Evolutionary conservation across 1,139 yeast species (phyloP), one percentile per base, ranked within the genome.

Genomic region (Candida smagusa): DNA sequence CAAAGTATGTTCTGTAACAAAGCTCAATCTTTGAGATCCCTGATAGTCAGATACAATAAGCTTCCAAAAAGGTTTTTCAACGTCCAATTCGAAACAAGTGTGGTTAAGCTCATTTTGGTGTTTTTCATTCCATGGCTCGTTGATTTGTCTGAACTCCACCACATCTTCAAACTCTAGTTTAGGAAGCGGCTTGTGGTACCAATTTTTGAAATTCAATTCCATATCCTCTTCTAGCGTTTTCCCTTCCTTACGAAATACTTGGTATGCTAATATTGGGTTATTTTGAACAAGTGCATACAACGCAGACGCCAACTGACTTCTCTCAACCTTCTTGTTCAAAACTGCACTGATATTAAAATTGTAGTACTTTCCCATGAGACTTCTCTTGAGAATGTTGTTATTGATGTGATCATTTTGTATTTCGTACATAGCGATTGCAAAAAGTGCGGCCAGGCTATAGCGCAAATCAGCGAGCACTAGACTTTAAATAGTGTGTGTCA

Each of bases 1-100:
- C 9, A 61, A 44, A 1, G 59, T 30, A 45, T 70, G 76, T 44
- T 67, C 67, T 38, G 59, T 58, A n/a, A 49, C 49, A 24, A 61
- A 57, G 1, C 63, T 41, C 4, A 65, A 28, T 28, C 58, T 49
- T 29, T 50, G 56, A 5, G 19, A 4, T 4, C 28, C 42, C n/a
- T 44, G 40, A 11, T 47, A 47, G 28, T 52, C 47, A 9, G 4
- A 23, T 0, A 65, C 54, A 4, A 52, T 35, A 4, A 66, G 31
- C 31, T 50, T 48, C 72, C 72, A 67, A 12, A 60, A 43, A 3
- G 71, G 70, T n/a, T 43, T 36, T 1, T 43, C 39, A 2, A 30
- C 32, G 31, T 53, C 46, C 11, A 55, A 28, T 9, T 47, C 44
- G 35, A 56, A 54, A 3, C 21, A 12, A 7, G 44, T 39, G 6